Conservation (phyloP, 805 yeast species). For the Debaryomyces prosopidis region DNA sequence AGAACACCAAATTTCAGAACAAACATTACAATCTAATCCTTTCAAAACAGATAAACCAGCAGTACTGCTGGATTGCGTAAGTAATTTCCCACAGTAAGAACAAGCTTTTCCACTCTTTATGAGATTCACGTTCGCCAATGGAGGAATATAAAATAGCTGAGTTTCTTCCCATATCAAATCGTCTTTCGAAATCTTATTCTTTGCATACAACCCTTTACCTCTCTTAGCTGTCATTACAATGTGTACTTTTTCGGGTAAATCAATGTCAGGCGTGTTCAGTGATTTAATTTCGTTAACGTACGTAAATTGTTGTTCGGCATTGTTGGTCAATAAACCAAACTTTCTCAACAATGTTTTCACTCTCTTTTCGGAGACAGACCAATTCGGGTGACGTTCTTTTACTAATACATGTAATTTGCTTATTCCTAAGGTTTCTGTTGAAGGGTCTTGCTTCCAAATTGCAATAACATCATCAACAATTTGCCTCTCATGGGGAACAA, state of each 20-base stretch:
- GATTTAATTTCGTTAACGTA: slow-evolving; percentile 58
- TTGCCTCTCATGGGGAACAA: slow-evolving; percentile 58
- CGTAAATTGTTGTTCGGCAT: slow-evolving; percentile 36
- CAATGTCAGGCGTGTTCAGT: slow-evolving; percentile 44
- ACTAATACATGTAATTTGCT: slow-evolving; percentile 53
- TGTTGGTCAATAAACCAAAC: slow-evolving; percentile 48
- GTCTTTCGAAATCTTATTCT: slow-evolving; percentile 46
- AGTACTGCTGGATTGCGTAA: slow-evolving; percentile 29
- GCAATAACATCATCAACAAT: slow-evolving; percentile 60
- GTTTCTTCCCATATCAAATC: slow-evolving; percentile 61
- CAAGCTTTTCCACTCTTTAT: slow-evolving; percentile 68
- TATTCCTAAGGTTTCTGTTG: slow-evolving; percentile 57
- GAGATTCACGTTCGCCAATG: slow-evolving; percentile 61
- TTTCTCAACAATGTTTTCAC: slow-evolving; percentile 54
- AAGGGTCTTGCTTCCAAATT: slow-evolving; percentile 69
- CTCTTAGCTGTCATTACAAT: slow-evolving; percentile 50
- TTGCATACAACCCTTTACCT: slow-evolving; percentile 65
- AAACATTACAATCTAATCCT: slow-evolving; percentile 66
- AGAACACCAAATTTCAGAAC: slow-evolving; percentile 73
- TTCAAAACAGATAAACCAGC: slow-evolving; percentile 32
- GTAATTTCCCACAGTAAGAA: slow-evolving; percentile 64
- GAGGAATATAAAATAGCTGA: slow-evolving; percentile 63
- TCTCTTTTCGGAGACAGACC: slow-evolving; percentile 65
- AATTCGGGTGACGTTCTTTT: slow-evolving; percentile 51
- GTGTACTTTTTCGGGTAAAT: slow-evolving; percentile 43